These are phyloP conservation scores for Trichoderma orchidacearum DNA, from an alignment of 495 filamentous ascomycete species.

Conservation along the genomic window DNA sequence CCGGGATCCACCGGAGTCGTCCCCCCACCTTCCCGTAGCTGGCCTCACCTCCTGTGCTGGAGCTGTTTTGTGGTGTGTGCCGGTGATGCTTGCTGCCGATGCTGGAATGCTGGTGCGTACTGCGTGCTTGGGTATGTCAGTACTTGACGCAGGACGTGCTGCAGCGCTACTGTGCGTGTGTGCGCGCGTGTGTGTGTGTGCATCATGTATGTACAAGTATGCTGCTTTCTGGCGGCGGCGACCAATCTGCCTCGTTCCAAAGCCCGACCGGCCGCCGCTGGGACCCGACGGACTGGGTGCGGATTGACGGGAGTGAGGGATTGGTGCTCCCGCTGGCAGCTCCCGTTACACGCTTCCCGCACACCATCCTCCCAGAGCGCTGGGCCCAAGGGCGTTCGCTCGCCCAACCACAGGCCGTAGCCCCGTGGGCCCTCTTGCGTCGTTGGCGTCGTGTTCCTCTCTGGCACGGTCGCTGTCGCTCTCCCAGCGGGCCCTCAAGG, in stretches of 20 bases:
- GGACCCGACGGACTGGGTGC: neutral
- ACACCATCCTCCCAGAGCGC: neutral
- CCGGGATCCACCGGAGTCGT: neutral
- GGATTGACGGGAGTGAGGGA: neutral
- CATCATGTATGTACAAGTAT: neutral
- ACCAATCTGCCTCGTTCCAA: neutral
- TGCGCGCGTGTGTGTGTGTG: neutral
- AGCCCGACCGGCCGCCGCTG: neutral
- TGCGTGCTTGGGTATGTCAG: no score
- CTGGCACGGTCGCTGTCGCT: no score
- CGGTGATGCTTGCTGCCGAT: no score
- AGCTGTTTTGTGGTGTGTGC: no score
- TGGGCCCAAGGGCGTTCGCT: neutral
- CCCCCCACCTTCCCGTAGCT: neutral
- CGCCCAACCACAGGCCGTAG: neutral
- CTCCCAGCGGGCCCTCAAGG: neutral
- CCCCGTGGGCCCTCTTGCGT: neutral
- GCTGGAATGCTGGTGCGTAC: no score
- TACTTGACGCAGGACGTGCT: neutral
- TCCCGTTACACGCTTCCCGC: neutral
- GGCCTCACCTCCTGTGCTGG: neutral
- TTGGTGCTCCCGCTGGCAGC: neutral
- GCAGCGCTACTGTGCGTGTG: neutral
- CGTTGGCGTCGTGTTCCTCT: neutral
- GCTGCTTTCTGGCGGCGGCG: neutral